These are phyloP conservation scores for Aspergillus alliaceus DNA, from an alignment of 2,329 filamentous ascomycete species.

Conservation along the genomic window DNA sequence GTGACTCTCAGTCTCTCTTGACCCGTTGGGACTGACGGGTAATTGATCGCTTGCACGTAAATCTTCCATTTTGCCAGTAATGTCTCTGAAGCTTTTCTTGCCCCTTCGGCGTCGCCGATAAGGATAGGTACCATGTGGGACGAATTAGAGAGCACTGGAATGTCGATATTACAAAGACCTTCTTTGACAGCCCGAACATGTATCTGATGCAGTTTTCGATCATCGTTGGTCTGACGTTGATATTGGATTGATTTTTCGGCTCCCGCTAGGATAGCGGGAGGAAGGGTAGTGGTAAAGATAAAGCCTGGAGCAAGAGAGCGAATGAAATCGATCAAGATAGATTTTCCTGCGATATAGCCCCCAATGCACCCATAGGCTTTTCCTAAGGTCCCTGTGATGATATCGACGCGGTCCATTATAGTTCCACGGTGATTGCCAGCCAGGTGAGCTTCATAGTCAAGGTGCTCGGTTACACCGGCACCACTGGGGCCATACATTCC, in stretches of 20 bases:
- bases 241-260: slow-evolving; percentile 91
- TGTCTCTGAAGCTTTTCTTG: slow-evolving; percentile 88
- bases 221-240: slow-evolving; percentile 79
- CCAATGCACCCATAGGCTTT: slow-evolving; percentile 98
- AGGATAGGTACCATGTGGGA: slow-evolving; percentile 94
- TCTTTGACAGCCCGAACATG: slow-evolving; percentile 95
- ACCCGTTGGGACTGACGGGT: slow-evolving; percentile 93
- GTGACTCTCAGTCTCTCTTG: slow-evolving; percentile 96
- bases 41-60: slow-evolving; percentile 99
- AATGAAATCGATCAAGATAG: slow-evolving; percentile 84
- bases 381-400: slow-evolving; percentile 94
- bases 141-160: slow-evolving; percentile 96
- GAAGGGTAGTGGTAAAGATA: slow-evolving; percentile 97
- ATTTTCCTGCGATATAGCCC: slow-evolving; percentile 91
- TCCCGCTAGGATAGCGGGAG: slow-evolving; percentile 94
- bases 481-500: slow-evolving; percentile 98
- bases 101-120: slow-evolving; percentile 89
- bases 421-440: slow-evolving; percentile 59
- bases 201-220: slow-evolving; percentile 88
- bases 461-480: slow-evolving; percentile 93
- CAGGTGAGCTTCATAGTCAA: slow-evolving; percentile 88
- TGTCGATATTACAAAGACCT: slow-evolving; percentile 72
- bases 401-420: slow-evolving; percentile 93
- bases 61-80: slow-evolving; percentile 86
- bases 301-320: slow-evolving; percentile 94